These are phyloP conservation scores for Sporothrix globosa DNA, from an alignment of 2,329 filamentous ascomycete genomes.

Conservation along the genomic window DNA sequence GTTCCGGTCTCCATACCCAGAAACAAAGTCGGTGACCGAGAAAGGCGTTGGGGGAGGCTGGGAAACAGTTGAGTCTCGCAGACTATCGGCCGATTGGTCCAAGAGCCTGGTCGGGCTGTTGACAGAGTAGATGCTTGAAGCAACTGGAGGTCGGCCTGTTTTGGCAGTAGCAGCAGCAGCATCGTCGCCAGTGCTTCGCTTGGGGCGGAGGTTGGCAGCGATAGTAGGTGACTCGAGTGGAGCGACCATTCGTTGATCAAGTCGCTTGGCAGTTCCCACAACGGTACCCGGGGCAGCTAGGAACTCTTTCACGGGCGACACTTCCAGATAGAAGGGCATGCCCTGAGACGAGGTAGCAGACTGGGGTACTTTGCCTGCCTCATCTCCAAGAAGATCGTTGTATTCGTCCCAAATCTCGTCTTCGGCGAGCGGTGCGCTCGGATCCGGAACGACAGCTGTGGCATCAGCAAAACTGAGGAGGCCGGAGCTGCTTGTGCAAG, in stretches of 20 bases:
- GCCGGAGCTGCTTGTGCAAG: conserved; percentile 65
- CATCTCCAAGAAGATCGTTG: conserved; percentile 80
- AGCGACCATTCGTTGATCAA: conserved; percentile 36
- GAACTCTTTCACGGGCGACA: conserved; percentile 44
- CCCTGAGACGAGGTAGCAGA: conserved; percentile 62
- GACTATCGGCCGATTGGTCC: conserved; percentile 52
- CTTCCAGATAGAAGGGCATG: conserved; percentile 60
- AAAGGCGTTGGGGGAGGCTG: conserved; percentile 50
- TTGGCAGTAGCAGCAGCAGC: conserved; percentile 37
- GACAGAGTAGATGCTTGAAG: conserved; percentile 57
- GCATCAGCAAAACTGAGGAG: conserved; percentile 62
- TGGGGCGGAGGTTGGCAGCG: conserved; percentile 25
- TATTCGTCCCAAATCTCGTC: conserved; percentile 97
- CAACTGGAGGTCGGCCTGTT: conserved; percentile 41
- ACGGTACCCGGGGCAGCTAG: not conserved
- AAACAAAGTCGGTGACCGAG: conserved; percentile 50
- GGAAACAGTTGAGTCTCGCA: conserved; percentile 38
- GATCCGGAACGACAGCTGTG: conserved; percentile 67
- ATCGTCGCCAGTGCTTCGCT: conserved; percentile 21
- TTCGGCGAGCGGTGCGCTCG: conserved; percentile 66
- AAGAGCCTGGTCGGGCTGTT: conserved; percentile 52
- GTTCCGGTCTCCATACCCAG: conserved; percentile 48
- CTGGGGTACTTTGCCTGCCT: conserved; percentile 49
- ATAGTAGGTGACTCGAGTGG: conserved; percentile 54
- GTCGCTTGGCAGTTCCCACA: not conserved